These are phyloP conservation scores for Jatropha podagrica DNA, from an alignment of 441 rosid species.

Conservation along the genomic window DNA sequence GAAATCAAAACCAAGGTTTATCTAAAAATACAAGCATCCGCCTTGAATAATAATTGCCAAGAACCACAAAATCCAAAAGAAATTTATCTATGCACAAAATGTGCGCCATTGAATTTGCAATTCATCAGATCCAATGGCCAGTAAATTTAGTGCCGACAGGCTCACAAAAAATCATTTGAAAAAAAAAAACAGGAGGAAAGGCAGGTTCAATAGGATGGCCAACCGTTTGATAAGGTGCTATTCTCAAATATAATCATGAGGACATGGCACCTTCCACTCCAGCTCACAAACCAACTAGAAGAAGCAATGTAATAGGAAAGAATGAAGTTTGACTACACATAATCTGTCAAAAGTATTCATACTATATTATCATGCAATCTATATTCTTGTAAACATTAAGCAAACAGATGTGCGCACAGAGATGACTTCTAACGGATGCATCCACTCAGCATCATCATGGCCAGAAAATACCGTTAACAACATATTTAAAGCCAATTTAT, in stretches of 20 bases:
- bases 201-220: background rate
- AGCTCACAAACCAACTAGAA: slow-evolving; percentile 20
- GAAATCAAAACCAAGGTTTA: background rate
- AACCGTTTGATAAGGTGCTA: background rate
- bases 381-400: background rate
- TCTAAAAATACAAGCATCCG: background rate
- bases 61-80: background rate
- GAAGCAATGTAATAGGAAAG: background rate
- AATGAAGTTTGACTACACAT: background rate
- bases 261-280: slow-evolving; percentile 3
- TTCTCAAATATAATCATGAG: slow-evolving; percentile 6
- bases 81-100: background rate
- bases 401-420: background rate
- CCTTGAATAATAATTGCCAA: background rate
- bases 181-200: background rate
- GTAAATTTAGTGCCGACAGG: background rate
- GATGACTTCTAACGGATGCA: background rate
- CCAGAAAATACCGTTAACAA: background rate
- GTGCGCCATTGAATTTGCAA: background rate
- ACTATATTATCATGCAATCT: background rate
- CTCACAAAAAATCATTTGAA: background rate
- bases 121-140: background rate
- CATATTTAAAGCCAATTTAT: too few species aligned
- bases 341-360: background rate
- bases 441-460: background rate